phyloP scores from a whole-genome alignment of 2,329 filamentous ascomycete species.

The Zymoseptoria ardabiliae region DNA sequence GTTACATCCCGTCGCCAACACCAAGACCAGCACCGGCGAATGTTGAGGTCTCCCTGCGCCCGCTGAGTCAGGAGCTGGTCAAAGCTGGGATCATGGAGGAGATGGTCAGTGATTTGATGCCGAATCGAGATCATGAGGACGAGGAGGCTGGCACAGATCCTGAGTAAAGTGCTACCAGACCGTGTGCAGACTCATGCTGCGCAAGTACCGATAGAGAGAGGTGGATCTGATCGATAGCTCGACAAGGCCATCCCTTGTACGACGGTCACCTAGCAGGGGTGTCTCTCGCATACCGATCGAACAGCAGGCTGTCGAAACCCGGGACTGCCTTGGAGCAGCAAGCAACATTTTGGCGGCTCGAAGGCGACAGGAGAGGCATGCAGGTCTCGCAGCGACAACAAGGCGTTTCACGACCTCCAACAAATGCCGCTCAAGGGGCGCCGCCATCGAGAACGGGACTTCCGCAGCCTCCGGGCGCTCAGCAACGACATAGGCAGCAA shows the following conservation, averaged over 20 bases:
- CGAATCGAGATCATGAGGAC: conserved; percentile 64
- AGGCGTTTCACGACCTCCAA: conserved; percentile 14
- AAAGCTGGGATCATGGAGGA: conserved; percentile 61
- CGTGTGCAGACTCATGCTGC: conserved; percentile 59
- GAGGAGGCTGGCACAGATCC: conserved; percentile 72
- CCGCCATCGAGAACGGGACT: conserved; percentile 20
- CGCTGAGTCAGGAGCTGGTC: conserved; percentile 49
- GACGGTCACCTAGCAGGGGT: not conserved
- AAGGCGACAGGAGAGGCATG: not conserved
- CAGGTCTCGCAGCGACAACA: conserved; percentile 21
- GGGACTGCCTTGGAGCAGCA: not conserved
- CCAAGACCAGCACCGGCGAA: not conserved
- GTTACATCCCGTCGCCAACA: not conserved
- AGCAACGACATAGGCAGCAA: conserved; percentile 19
- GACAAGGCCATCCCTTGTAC: not conserved
- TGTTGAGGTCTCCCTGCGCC: not conserved
- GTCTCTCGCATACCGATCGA: not conserved
- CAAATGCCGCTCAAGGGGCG: conserved; percentile 13
- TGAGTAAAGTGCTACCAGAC: conserved; percentile 84
- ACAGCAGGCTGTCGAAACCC: not conserved
- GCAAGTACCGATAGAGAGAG: conserved; percentile 36
- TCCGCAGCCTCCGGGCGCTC: conserved; percentile 21
- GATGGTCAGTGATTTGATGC: conserved; percentile 82
- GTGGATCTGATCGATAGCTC: too few species aligned
- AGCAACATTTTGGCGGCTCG: not conserved